Evolutionary conservation across 345 rosid genomes (phyloP).

Genomic region (Microcos paniculata): DNA sequence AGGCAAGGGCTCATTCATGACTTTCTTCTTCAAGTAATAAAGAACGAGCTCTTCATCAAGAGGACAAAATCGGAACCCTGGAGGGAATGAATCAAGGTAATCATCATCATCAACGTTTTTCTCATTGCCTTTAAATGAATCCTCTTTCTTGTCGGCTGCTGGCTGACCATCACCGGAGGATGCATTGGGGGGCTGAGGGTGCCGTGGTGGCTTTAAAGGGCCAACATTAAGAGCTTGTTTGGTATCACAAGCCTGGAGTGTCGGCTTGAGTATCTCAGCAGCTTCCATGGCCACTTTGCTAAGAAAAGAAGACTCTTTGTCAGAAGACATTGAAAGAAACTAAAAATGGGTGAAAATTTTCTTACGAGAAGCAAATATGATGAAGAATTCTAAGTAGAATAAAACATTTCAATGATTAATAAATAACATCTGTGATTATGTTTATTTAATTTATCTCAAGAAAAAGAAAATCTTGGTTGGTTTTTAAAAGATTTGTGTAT

Average conservation of each 20-base stretch:
- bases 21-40: neutral
- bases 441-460: neutral
- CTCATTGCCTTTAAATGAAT: too few species aligned
- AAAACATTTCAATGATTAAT: neutral
- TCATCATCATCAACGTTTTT: neutral
- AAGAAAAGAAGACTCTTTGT: neutral
- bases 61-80: conserved; percentile 15
- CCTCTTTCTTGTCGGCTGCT: neutral
- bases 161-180: neutral
- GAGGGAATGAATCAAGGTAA: conserved; percentile 11
- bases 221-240: neutral
- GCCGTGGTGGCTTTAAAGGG: neutral
- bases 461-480: neutral
- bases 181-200: neutral
- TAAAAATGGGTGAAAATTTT: neutral
- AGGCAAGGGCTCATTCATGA: neutral
- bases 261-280: neutral
- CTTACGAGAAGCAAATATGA: neutral
- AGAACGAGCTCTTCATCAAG: neutral
- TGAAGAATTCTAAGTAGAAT: neutral
- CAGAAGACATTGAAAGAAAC: neutral
- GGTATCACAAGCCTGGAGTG: neutral
- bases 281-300: neutral
- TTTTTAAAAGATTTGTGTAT: neutral
- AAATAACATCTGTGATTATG: neutral